Evolutionary conservation across 2,329 filamentous ascomycete species (phyloP).

Genomic region (Xylariaceae sp.): DNA sequence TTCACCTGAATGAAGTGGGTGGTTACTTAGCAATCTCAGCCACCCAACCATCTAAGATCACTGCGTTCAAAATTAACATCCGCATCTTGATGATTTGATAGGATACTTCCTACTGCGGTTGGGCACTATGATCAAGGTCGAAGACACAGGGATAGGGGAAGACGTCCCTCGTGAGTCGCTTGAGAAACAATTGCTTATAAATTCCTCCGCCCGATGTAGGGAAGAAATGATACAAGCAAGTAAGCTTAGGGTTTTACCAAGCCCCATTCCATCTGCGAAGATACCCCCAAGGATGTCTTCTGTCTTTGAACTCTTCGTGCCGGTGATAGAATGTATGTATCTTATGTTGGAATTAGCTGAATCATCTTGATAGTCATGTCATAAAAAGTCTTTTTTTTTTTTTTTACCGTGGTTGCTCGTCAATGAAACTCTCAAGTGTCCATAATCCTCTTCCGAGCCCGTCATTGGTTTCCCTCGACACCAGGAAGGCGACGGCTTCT

Average conservation of each 20-base stretch:
- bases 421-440: conserved; percentile 2
- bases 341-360: conserved; percentile 7
- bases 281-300: conserved; percentile 19
- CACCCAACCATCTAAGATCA: conserved; percentile 17
- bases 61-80: conserved; percentile 9
- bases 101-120: conserved; percentile 1
- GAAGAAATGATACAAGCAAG: conserved; percentile 15
- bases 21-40: conserved; percentile 17
- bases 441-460: conserved; percentile 9
- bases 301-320: conserved; percentile 3
- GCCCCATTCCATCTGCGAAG: conserved; percentile 22
- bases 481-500: conserved; percentile 17
- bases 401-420: background rate
- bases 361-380: background rate
- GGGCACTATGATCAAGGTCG: conserved; percentile 16
- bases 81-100: background rate
- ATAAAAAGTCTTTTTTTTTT: background rate
- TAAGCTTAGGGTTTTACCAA: conserved; percentile 23
- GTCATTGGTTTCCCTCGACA: conserved; percentile 9
- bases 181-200: background rate
- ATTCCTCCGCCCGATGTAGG: background rate
- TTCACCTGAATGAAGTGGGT: background rate
- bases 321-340: conserved; percentile 15
- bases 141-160: conserved; percentile 5
- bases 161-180: background rate